Conservation (phyloP, 2,329 filamentous ascomycete species). For the Stenocarpella maydis region DNA sequence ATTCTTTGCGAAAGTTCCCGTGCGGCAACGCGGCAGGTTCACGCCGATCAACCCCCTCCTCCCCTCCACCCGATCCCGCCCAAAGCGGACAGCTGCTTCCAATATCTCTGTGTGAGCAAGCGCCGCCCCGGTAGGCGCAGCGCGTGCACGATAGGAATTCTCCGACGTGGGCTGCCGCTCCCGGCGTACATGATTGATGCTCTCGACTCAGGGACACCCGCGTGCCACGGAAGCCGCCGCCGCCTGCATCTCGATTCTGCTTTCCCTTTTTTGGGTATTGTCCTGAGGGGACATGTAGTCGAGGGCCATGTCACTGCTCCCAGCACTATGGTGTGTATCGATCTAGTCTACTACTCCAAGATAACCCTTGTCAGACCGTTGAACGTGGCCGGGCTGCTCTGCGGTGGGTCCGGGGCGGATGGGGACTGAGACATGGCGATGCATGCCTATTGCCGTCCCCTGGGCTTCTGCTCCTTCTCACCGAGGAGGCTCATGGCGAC, state of each 20-base stretch:
- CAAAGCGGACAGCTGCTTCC: conserved; percentile 24
- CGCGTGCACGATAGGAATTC: conserved; percentile 25
- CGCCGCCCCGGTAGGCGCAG: conserved; percentile 2
- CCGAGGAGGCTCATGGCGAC: not conserved
- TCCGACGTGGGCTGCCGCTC: conserved; percentile 27
- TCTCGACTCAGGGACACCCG: not conserved
- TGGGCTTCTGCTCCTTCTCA: too few relatives aligned
- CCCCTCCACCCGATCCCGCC: not conserved
- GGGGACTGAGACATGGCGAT: too few relatives aligned
- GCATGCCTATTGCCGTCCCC: too few relatives aligned
- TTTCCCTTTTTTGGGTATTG: not conserved
- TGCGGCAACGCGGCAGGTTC: conserved; percentile 8
- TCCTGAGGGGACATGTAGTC: not conserved
- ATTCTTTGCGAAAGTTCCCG: conserved; percentile 3
- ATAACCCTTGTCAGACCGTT: conserved; percentile 4
- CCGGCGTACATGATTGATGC: too few relatives aligned
- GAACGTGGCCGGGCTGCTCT: not conserved
- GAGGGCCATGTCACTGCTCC: not conserved
- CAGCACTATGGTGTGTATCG: too few relatives aligned
- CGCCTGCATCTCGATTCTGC: conserved; percentile 8
- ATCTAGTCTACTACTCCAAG: not conserved
- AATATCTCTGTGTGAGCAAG: conserved; percentile 12
- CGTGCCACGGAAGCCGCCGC: conserved; percentile 12
- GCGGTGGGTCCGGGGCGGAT: not conserved
- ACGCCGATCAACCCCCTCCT: not conserved